phyloP scores from a whole-genome alignment of 148 eudicot species.

The Dysphania ambrosioides region DNA sequence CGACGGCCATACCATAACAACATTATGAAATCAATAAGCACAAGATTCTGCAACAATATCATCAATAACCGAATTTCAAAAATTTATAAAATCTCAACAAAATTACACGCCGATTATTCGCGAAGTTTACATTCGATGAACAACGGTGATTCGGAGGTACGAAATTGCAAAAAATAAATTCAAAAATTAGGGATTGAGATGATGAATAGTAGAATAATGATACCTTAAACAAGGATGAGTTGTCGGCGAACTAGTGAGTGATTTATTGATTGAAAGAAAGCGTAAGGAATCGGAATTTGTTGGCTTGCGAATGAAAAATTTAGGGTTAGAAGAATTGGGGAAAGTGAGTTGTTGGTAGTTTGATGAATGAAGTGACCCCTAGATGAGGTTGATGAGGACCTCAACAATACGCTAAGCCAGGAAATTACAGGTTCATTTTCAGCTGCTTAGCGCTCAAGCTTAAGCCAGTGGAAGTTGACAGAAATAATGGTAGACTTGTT shows the following conservation, averaged over 20 bases:
- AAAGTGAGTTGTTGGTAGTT: neutral
- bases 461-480: too few relatives aligned
- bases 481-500: too few relatives aligned
- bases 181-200: neutral
- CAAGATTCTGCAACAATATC: neutral
- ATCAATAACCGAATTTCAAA: neutral
- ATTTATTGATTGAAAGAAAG: neutral
- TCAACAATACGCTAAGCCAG: neutral
- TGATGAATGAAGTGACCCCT: too few relatives aligned
- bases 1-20: too few relatives aligned
- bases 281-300: neutral
- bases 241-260: neutral
- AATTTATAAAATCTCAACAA: neutral
- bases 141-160: neutral
- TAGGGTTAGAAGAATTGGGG: neutral
- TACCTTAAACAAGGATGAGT: neutral
- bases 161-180: neutral
- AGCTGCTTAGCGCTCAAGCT: too few relatives aligned
- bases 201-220: neutral
- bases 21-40: neutral
- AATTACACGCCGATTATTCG: neutral
- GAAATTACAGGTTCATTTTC: too few relatives aligned
- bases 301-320: neutral
- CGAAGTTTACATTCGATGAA: neutral
- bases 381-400: too few relatives aligned